Evolutionary conservation across 768 basidiomycete species (phyloP).

Genomic region (Amanita polypyramis): DNA sequence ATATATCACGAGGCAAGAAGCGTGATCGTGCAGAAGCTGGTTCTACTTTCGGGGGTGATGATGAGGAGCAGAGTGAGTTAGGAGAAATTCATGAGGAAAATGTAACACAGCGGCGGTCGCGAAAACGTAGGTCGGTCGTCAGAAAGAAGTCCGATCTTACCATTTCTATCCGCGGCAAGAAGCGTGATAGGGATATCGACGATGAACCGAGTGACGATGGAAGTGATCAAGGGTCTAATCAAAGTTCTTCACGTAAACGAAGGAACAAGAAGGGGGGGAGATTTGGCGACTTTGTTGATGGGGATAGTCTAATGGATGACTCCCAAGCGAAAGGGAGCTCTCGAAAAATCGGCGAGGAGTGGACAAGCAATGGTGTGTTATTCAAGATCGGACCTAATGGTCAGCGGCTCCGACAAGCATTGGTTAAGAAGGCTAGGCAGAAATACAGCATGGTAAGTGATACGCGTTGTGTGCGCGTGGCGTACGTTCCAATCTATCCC

Average conservation of each 20-base stretch:
- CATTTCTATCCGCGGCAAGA: conserved; percentile 39
- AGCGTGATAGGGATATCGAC: conserved; percentile 53
- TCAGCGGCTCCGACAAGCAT: conserved; percentile 53
- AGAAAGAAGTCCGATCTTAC: conserved; percentile 41
- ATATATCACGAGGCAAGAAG: conserved; percentile 51
- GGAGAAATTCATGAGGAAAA: conserved; percentile 29
- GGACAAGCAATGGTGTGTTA: conserved; percentile 59
- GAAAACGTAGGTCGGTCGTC: conserved; percentile 47
- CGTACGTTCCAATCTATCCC: conserved; percentile 4
- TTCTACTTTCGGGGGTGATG: conserved; percentile 60
- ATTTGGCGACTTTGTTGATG: conserved; percentile 19
- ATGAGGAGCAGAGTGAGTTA: conserved; percentile 27
- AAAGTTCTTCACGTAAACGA: conserved; percentile 35
- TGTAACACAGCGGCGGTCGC: conserved; percentile 33
- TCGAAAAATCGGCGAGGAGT: conserved; percentile 62
- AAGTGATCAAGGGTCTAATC: conserved; percentile 20
- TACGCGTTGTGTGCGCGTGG: conserved; percentile 2
- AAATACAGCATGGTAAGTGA: conserved; percentile 62
- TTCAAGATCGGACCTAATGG: conserved; percentile 69
- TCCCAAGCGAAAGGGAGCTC: conserved; percentile 42
- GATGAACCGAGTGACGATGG: conserved; percentile 34
- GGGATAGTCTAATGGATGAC: conserved; percentile 36
- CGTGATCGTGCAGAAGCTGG: conserved; percentile 67
- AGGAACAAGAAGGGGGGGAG: conserved; percentile 32
- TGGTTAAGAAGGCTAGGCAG: conserved; percentile 62